Conservation (phyloP, 805 yeast genomes). For the Wickerhamiella azymoides region DNA sequence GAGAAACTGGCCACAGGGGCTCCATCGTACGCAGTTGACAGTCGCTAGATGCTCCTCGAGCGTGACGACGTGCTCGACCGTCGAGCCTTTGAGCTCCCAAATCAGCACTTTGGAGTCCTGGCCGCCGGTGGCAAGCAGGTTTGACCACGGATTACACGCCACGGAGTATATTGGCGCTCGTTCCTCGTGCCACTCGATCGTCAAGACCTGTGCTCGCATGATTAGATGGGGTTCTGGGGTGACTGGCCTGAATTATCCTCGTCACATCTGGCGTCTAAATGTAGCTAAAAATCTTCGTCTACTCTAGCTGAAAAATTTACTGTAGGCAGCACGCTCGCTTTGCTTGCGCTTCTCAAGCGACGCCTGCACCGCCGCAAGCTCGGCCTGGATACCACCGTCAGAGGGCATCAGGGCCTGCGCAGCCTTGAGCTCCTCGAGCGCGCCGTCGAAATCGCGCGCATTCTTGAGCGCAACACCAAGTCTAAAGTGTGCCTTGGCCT, state of each 20-base stretch:
- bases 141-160: slow-evolving; percentile 24
- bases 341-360: slow-evolving; percentile 40
- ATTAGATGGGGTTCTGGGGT: not conserved
- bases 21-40: slow-evolving; percentile 79
- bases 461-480: slow-evolving; percentile 62
- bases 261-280: too few species aligned
- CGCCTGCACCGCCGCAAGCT: slow-evolving; percentile 44
- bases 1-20: slow-evolving; percentile 49
- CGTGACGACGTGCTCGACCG: slow-evolving; percentile 60
- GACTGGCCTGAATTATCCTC: not conserved
- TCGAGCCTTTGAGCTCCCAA: slow-evolving; percentile 24
- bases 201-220: slow-evolving; percentile 27
- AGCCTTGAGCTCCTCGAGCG: slow-evolving; percentile 47
- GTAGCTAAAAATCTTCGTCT: too few species aligned
- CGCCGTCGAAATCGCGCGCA: slow-evolving; percentile 55
- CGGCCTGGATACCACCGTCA: slow-evolving; percentile 59
- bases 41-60: slow-evolving; percentile 85
- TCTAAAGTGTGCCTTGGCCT: slow-evolving; percentile 77
- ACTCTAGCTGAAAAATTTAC: slow-evolving; percentile 27
- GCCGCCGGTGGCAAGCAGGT: slow-evolving; percentile 11
- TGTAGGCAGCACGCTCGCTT: slow-evolving; percentile 28
- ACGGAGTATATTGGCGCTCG: slow-evolving; percentile 30
- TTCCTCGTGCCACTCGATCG: slow-evolving; percentile 32
- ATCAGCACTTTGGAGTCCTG: slow-evolving; percentile 65
- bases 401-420: slow-evolving; percentile 53